Evolutionary conservation across 177 flowering plant genomes (phyloP), one percentile per base, ranked within the genome.

Genomic region (Vitis hybrid): DNA sequence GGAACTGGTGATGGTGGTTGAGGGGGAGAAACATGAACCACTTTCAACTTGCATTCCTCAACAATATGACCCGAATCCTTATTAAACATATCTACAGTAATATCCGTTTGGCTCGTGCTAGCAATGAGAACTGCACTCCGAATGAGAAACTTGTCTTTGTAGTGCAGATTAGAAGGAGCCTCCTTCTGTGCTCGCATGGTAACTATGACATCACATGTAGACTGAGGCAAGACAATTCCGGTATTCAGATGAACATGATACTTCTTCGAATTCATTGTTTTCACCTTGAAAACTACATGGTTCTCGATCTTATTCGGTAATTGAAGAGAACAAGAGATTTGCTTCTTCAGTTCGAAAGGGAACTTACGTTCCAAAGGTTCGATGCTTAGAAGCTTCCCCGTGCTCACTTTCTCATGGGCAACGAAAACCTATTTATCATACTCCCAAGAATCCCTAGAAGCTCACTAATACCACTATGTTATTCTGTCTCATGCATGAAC

Each of bases 361-460:
- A 88, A 90, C 68, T 84, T 84, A 78, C 87, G 91, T 82, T 90
- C 94, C 12, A 72, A 76, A 66, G 94, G 92, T 31, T 88, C 86
- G 74, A 88, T 83, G 74, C 74, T 69, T 74, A 90, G 89, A 63
- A 86, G 85, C 71, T 87, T 89, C 62, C 87, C 87, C 29, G 83
- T 70, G 74, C 81, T 83, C 90, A 89, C 85, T 16, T 75, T 74
- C 0, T 33, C 0, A 22, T 22, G 22, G 74, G 74, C 63, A 72
- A 29, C 11, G 70, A 58, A 59, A 72, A 71, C 8, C 69, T 64
- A 71, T 71, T 71, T 2, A 71, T 55, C 55, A 71, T 71, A 52
- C 74, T 71, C 7, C 74, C 64, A 16, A 71, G 50, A 45, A 71
- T 64, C 61, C 65, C 74, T 0, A 71, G 45, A 31, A 71, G 65